These are phyloP conservation scores for Nothophytophthora sp. DNA, from an alignment of 352 stramenopile genomes.

Conservation along the genomic window DNA sequence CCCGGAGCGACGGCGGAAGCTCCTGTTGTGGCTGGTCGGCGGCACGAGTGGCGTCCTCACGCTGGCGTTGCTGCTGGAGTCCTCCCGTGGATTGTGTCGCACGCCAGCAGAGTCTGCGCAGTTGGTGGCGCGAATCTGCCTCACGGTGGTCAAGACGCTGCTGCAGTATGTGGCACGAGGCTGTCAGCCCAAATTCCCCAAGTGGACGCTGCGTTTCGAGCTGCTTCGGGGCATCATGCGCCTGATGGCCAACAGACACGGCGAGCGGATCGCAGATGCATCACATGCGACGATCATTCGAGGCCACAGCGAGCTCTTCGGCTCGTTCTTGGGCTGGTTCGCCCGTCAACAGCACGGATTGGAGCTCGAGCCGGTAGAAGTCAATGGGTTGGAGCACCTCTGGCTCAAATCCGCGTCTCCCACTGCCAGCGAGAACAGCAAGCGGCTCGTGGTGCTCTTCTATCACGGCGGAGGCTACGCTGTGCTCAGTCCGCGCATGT, in stretches of 20 bases:
- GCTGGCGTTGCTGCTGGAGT: slow-evolving; percentile 12
- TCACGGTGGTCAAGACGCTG: slow-evolving; percentile 6
- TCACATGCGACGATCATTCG: slow-evolving; percentile 27
- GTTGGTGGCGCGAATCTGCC: slow-evolving; percentile 19
- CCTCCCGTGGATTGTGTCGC: slow-evolving; percentile 22
- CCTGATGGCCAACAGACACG: slow-evolving; percentile 18
- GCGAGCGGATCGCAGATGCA: slow-evolving; percentile 22
- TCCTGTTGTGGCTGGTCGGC: slow-evolving; percentile 15
- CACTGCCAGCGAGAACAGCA: background rate
- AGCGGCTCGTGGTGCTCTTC: slow-evolving; percentile 44
- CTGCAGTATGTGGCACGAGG: slow-evolving; percentile 27
- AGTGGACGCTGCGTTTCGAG: slow-evolving; percentile 53
- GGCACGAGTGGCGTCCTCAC: background rate
- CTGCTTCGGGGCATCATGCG: slow-evolving; percentile 28
- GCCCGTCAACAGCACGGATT: slow-evolving; percentile 20
- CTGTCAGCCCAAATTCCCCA: slow-evolving; percentile 32
- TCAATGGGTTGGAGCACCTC: slow-evolving; percentile 53
- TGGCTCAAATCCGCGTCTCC: slow-evolving; percentile 33
- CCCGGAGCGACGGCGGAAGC: slow-evolving; percentile 1
- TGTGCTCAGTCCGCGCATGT: slow-evolving; percentile 40
- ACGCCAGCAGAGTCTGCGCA: slow-evolving; percentile 22
- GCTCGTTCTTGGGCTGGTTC: slow-evolving; percentile 26
- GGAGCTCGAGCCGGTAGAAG: slow-evolving; percentile 18
- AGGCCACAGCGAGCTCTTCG: slow-evolving; percentile 21
- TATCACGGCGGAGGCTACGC: slow-evolving; percentile 56